These are phyloP conservation scores for Quercus bicolor DNA, from an alignment of 306 rosid genomes.

Conservation along the genomic window DNA sequence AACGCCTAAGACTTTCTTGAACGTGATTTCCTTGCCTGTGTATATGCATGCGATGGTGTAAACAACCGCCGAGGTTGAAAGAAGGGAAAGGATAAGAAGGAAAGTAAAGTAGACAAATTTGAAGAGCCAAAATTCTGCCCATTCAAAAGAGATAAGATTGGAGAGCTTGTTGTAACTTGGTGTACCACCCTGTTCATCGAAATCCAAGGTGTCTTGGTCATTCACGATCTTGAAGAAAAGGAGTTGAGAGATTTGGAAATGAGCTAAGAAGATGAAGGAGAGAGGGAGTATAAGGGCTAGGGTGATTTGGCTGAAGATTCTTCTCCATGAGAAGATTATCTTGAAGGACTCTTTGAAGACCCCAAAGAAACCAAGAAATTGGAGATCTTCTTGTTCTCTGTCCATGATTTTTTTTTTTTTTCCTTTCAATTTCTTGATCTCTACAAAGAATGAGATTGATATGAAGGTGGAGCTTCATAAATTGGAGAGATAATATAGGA, in stretches of 20 bases:
- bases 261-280: slow-evolving; percentile 27
- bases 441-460: neutral
- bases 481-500: neutral
- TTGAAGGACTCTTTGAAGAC: slow-evolving; percentile 27
- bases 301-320: slow-evolving; percentile 34
- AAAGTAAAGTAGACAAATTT: slow-evolving; percentile 24
- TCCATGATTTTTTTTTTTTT: slow-evolving; percentile 16
- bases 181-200: neutral
- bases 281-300: slow-evolving; percentile 33
- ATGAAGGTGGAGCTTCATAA: neutral
- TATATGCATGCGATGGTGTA: slow-evolving; percentile 35
- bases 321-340: slow-evolving; percentile 25
- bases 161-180: neutral
- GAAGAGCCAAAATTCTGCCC: slow-evolving; percentile 22
- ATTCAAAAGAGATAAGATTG: slow-evolving; percentile 14
- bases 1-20: slow-evolving; percentile 14
- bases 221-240: slow-evolving; percentile 11
- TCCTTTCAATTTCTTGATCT: too few species aligned
- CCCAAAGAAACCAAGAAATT: slow-evolving; percentile 31
- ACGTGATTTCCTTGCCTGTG: slow-evolving; percentile 21
- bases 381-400: slow-evolving; percentile 40
- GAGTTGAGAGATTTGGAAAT: slow-evolving; percentile 26
- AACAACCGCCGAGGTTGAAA: slow-evolving; percentile 36
- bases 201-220: slow-evolving; percentile 2
- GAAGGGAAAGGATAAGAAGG: slow-evolving; percentile 28